A percentile compares a stretch with the other conserved stretches of the same genome.
These are phyloP conservation scores for Mallotus japonicus DNA, from an alignment of 441 rosid species.

Conservation along the genomic window DNA sequence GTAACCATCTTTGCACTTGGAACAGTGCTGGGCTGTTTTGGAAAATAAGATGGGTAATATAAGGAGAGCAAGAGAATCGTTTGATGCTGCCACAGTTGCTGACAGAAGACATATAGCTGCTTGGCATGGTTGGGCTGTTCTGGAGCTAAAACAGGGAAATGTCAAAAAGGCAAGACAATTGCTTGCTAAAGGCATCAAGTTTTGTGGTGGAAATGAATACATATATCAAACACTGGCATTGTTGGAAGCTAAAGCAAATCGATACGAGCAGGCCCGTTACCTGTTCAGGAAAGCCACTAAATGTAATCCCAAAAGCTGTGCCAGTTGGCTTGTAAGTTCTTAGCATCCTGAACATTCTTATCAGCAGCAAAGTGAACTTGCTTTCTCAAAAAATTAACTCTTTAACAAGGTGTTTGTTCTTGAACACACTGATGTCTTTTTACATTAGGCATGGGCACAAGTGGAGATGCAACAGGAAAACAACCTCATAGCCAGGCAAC, in stretches of 20 bases:
- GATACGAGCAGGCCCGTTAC: slow-evolving; percentile 74
- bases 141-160: slow-evolving; percentile 89
- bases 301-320: slow-evolving; percentile 83
- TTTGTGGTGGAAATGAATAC: slow-evolving; percentile 85
- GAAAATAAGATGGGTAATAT: slow-evolving; percentile 80
- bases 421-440: slow-evolving; percentile 22
- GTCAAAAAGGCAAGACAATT: slow-evolving; percentile 88
- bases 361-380: not conserved
- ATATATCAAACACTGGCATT: slow-evolving; percentile 84
- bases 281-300: slow-evolving; percentile 85
- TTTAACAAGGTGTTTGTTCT: slow-evolving; percentile 10
- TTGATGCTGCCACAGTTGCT: slow-evolving; percentile 96
- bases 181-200: slow-evolving; percentile 81
- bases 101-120: slow-evolving; percentile 87
- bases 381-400: not conserved
- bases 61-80: slow-evolving; percentile 81
- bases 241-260: slow-evolving; percentile 74
- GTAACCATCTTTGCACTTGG: slow-evolving; percentile 21
- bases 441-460: slow-evolving; percentile 88
- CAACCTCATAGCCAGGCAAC: slow-evolving; percentile 62
- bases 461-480: slow-evolving; percentile 85
- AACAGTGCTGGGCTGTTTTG: slow-evolving; percentile 97
- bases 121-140: slow-evolving; percentile 99
- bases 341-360: slow-evolving; percentile 15
- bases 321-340: slow-evolving; percentile 96